Base-by-base conservation (phyloP, 805 yeast species). In the Saccharomycopsis microspora region DNA sequence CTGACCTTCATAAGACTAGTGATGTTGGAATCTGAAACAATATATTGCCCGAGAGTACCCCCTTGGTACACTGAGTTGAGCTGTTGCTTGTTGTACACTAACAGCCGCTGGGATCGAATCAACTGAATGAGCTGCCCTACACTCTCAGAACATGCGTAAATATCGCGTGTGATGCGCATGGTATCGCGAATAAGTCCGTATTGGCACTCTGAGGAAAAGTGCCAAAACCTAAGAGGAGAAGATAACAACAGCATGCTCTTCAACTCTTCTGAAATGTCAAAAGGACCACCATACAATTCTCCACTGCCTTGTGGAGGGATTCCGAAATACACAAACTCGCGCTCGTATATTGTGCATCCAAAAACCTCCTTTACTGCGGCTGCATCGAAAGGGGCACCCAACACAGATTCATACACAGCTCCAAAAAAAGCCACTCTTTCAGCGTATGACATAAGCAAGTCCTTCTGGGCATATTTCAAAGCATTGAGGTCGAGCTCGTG, bases 301-400 rank as follows among this genome's bases (percentile, higher is more conserved):
- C 2, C 19, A 19, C 2, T 19, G 19, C 19, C 19, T 19, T 19
- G 19, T 19, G 19, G 19, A 29, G 7, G 9, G 6, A 27, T 34
- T 19, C 33, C 29, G 44, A 47, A 51, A 44, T 45, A 51, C 5
- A 46, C 44, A 32, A 49, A 51, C 41, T 51, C 54, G 19, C 52
- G 32, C 32, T 49, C 54, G 42, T 51, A 51, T 5, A 49, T 40
- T 5, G 54, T 46, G 30, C 46, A 43, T 10, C 54, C 54, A 32
- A 51, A 45, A 5, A 51, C 34, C 19, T 37, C 32, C 10, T 36
- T 27, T 29, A 46, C 35, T 4, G 39, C 32, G 11, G 19, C 36
- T 5, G 39, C 35, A 30, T 48, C 42, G 28, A 51, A 51, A 19
- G 32, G 29, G 4, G 27, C 37, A 4, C 41, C 33, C 9, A 51